Conservation (phyloP, 805 yeast species). For the Nakazawaea holstii region DNA sequence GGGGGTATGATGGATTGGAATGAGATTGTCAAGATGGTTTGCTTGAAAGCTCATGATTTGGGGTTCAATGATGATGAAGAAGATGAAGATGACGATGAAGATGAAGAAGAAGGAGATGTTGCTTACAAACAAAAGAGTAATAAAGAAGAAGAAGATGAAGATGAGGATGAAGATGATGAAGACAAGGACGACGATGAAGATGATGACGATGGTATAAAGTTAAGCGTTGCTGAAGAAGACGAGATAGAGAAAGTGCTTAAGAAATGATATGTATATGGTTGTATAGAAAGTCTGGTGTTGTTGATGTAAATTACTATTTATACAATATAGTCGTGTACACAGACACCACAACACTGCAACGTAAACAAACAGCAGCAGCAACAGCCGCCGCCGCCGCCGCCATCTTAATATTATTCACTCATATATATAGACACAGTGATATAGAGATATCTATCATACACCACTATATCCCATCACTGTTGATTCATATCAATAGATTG, state of each 20-base stretch:
- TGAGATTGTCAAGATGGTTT: conserved; percentile 51
- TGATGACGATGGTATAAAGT: conserved; percentile 16
- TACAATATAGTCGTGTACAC: too few relatives aligned
- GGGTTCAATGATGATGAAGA: conserved; percentile 50
- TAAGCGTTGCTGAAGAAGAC: conserved; percentile 27
- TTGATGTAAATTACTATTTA: not conserved
- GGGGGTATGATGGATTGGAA: conserved; percentile 70
- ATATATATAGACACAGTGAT: too few relatives aligned
- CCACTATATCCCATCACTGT: too few relatives aligned
- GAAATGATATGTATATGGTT: conserved; percentile 5
- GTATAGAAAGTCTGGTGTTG: too few relatives aligned
- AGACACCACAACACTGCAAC: too few relatives aligned
- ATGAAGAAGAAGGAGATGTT: conserved; percentile 29
- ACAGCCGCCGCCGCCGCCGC: too few relatives aligned
- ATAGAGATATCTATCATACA: too few relatives aligned
- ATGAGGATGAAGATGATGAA: conserved; percentile 20
- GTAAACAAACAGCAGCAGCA: too few relatives aligned
- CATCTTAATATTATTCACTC: too few relatives aligned
- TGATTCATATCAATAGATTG: too few relatives aligned
- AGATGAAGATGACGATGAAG: conserved; percentile 45
- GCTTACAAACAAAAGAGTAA: conserved; percentile 9
- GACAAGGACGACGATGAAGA: conserved; percentile 18
- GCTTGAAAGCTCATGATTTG: conserved; percentile 30
- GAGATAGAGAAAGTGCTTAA: conserved; percentile 16
- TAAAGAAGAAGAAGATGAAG: conserved; percentile 22